These are phyloP conservation scores for Climacium dendroides DNA, from an alignment of 225 moss, liverwort and hornwort species.

Conservation along the genomic window DNA sequence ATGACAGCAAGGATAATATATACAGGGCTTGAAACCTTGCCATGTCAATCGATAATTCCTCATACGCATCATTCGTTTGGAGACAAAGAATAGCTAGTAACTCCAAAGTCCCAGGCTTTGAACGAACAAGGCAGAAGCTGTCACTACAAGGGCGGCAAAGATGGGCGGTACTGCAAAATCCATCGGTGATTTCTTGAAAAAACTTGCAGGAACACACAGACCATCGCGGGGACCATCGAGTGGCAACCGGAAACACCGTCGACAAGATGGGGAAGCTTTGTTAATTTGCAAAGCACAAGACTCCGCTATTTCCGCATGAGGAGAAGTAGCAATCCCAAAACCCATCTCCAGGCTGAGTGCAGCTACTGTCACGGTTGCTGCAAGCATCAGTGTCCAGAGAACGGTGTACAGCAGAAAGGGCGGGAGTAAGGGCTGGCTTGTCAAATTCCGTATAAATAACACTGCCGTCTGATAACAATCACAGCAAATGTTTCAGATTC, in stretches of 20 bases:
- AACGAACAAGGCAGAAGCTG: constrained; percentile 40
- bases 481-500: not conserved
- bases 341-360: constrained; percentile 51
- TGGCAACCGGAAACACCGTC: constrained; percentile 45
- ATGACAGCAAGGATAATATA: not conserved
- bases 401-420: constrained; percentile 37
- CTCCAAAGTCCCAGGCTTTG: constrained; percentile 51
- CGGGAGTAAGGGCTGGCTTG: constrained; percentile 31
- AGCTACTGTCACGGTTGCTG: constrained; percentile 37
- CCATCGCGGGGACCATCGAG: constrained; percentile 45
- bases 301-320: constrained; percentile 34
- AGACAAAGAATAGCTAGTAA: constrained; percentile 4
- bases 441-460: constrained; percentile 14
- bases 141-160: constrained; percentile 52
- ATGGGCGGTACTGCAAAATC: constrained; percentile 51
- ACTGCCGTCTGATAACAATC: constrained; percentile 15
- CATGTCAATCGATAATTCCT: not conserved
- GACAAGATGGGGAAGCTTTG: constrained; percentile 34
- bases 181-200: constrained; percentile 33
- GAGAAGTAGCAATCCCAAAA: constrained; percentile 26
- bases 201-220: constrained; percentile 33
- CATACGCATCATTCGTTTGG: not conserved
- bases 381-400: constrained; percentile 53
- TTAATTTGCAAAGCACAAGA: constrained; percentile 44
- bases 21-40: not conserved